These are phyloP conservation scores for Klebsormidium nitens DNA, from an alignment of 139 green algal genomes.

Conservation along the genomic window DNA sequence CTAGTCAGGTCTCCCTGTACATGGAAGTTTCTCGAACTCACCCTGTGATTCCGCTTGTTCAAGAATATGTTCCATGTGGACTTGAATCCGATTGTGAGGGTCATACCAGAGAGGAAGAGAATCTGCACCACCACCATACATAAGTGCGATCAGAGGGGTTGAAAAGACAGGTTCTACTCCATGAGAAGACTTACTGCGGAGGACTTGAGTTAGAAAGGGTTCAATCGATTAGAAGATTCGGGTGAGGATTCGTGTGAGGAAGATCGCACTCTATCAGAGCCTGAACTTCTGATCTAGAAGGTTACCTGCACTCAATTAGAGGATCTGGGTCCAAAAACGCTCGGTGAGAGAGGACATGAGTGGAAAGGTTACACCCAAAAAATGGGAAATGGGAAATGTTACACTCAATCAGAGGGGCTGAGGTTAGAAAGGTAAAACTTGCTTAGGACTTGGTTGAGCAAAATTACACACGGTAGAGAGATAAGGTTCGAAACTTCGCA, in stretches of 20 bases:
- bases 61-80: conserved; percentile 84
- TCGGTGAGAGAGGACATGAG: too few species aligned
- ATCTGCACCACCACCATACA: conserved; percentile 61
- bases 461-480: too few species aligned
- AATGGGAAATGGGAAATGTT: too few species aligned
- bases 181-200: not conserved
- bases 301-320: not conserved
- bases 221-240: not conserved
- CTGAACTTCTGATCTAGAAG: not conserved
- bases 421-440: too few species aligned
- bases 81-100: conserved; percentile 79
- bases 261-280: not conserved
- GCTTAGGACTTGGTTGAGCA: too few species aligned
- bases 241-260: not conserved
- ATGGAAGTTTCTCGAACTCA: not conserved
- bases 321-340: too few species aligned
- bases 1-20: too few species aligned
- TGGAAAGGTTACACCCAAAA: too few species aligned
- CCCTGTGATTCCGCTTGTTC: conserved; percentile 76
- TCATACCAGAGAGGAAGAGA: conserved; percentile 83
- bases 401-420: too few species aligned
- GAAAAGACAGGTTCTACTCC: not conserved
- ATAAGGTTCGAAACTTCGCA: too few species aligned
- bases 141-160: too few species aligned
- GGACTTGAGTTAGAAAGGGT: not conserved